phyloP scores from a whole-genome alignment of 805 yeast genomes.

The Peterozyma xylosa region DNA sequence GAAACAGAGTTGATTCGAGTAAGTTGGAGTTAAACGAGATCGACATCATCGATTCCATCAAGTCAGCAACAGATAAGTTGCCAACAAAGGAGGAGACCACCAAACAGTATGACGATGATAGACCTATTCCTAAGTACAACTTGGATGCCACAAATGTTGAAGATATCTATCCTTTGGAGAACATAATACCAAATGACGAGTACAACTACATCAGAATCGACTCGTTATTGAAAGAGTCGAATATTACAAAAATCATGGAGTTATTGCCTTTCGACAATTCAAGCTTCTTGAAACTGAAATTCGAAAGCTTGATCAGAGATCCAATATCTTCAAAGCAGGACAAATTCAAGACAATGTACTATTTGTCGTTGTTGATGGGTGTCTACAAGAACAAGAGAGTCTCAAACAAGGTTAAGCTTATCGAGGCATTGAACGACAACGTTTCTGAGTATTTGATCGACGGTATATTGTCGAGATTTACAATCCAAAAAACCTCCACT shows the following conservation, averaged over 20 bases:
- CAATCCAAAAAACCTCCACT: slow-evolving; percentile 55
- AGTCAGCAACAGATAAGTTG: slow-evolving; percentile 57
- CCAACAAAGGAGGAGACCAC: slow-evolving; percentile 66
- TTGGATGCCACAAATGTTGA: slow-evolving; percentile 76
- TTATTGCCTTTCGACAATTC: slow-evolving; percentile 59
- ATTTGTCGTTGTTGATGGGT: slow-evolving; percentile 73
- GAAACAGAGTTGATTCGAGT: slow-evolving; percentile 82
- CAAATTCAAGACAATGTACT: slow-evolving; percentile 67
- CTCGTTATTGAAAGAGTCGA: slow-evolving; percentile 49
- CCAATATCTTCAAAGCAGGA: slow-evolving; percentile 33
- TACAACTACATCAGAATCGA: slow-evolving; percentile 57
- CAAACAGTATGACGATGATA: slow-evolving; percentile 48
- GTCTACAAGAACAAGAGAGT: slow-evolving; percentile 68
- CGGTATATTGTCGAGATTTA: slow-evolving; percentile 63
- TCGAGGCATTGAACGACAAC: slow-evolving; percentile 47
- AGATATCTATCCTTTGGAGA: slow-evolving; percentile 70
- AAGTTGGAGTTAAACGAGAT: slow-evolving; percentile 65
- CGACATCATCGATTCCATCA: slow-evolving; percentile 78
- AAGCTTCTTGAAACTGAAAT: slow-evolving; percentile 41
- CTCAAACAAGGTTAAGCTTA: slow-evolving; percentile 47
- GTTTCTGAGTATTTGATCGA: slow-evolving; percentile 73
- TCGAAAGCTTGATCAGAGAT: slow-evolving; percentile 30
- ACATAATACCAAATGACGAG: slow-evolving; percentile 64
- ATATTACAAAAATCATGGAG: slow-evolving; percentile 40
- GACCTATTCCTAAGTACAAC: slow-evolving; percentile 79